A percentile compares a stretch with the other conserved stretches of the same genome.
These are phyloP conservation scores for Laburnicola sp. DNA, from an alignment of 2,329 filamentous ascomycete species.

Conservation along the genomic window DNA sequence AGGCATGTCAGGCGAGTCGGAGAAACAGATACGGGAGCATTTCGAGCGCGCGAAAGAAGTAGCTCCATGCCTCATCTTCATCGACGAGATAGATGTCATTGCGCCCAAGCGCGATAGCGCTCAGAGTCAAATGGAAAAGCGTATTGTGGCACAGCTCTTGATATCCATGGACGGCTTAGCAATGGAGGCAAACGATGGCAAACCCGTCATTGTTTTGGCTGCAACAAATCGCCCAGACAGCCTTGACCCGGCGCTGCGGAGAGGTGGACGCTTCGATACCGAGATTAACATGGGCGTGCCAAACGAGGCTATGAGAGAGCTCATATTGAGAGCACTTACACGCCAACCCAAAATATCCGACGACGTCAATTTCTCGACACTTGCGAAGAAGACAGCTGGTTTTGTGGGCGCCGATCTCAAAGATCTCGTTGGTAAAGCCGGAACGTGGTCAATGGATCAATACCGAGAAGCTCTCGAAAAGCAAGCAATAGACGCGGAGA, in stretches of 20 bases:
- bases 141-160: constrained; percentile 80
- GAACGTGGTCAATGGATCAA: constrained; percentile 64
- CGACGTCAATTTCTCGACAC: constrained; percentile 70
- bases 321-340: constrained; percentile 76
- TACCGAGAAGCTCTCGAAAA: constrained; percentile 58
- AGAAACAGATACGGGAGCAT: constrained; percentile 80
- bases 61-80: constrained; percentile 87
- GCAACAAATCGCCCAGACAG: constrained; percentile 89
- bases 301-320: constrained; percentile 72
- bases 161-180: constrained; percentile 82
- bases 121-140: constrained; percentile 85
- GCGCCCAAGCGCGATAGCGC: constrained; percentile 82
- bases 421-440: constrained; percentile 68
- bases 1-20: constrained; percentile 86
- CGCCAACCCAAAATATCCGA: constrained; percentile 64
- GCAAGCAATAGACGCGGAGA: constrained; percentile 38
- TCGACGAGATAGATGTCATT: constrained; percentile 91
- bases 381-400: constrained; percentile 85
- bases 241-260: constrained; percentile 75
- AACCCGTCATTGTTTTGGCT: constrained; percentile 84
- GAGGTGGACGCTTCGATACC: constrained; percentile 76
- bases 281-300: constrained; percentile 89
- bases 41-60: constrained; percentile 86
- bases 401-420: constrained; percentile 91
- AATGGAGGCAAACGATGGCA: constrained; percentile 69